Conservation (phyloP, 75 land plant genomes). For the Ceratopteris richardii region DNA sequence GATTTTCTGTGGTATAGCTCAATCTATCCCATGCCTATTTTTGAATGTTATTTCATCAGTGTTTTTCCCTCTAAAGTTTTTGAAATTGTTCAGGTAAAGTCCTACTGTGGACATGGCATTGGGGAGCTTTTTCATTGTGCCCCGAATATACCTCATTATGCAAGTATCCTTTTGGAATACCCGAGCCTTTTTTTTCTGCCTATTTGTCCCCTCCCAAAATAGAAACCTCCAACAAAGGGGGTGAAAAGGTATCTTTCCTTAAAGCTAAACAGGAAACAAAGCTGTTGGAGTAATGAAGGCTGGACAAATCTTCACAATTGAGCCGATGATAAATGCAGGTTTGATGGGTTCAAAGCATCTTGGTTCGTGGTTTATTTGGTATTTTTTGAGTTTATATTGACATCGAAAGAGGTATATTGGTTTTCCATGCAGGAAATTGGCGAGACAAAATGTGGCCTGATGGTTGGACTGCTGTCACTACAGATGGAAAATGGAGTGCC, state of each 20-base stretch:
- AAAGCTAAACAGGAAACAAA: constrained; percentile 61
- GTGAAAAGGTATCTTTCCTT: constrained; percentile 22
- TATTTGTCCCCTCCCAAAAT: background rate
- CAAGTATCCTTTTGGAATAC: constrained; percentile 50
- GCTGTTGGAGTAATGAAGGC: constrained; percentile 99
- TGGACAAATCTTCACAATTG: constrained; percentile 95
- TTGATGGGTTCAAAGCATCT: background rate
- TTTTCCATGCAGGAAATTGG: constrained; percentile 58
- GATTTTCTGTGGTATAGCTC: constrained; percentile 76
- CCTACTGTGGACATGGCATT: constrained; percentile 98
- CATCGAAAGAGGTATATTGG: no score
- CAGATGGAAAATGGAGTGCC: constrained; percentile 96
- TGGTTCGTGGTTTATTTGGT: no score
- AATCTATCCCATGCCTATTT: no score
- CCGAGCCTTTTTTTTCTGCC: background rate
- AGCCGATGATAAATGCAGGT: constrained; percentile 98
- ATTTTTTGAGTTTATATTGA: no score
- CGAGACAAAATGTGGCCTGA: constrained; percentile 98
- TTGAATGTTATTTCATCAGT: background rate
- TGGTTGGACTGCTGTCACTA: constrained; percentile 97
- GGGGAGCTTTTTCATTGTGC: constrained; percentile 99
- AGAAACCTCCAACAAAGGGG: no score
- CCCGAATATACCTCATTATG: constrained; percentile 96
- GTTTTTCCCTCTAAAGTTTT: background rate
- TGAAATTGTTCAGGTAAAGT: constrained; percentile 65